Evolutionary conservation across 1,284 basidiomycete species (phyloP), one percentile per base, ranked within the genome.

Genomic region (Ceratobasidium sp.): DNA sequence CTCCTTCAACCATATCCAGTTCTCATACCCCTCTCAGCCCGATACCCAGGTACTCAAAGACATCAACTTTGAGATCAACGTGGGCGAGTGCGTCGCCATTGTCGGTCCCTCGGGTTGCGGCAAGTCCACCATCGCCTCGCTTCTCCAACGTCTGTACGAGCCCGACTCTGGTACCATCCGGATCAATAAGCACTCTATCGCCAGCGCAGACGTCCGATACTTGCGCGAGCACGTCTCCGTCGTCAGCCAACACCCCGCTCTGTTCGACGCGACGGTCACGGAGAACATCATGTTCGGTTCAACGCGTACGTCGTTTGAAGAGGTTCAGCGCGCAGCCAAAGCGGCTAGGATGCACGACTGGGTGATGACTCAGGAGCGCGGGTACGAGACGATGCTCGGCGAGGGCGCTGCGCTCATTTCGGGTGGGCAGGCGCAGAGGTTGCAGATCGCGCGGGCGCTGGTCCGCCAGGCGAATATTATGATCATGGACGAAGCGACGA

Each of bases 401-500:
- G 95, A 97, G 84, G 95, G 96, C 82, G 96, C 94, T 0, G 85
- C 89, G 20, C 88, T 96, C 65, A 90, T 99, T 76, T 97, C 95
- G 0, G 97, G 97, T 39, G 97, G 97, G 0, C 97, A 99, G 83
- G 94, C 94, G 1, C 97, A 99, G 84, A 89, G 97, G 3, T 84
- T 99, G 8, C 93, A 94, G 81, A 96, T 99, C 79, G 97, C 97
- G 0, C 89, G 97, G 1, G 96, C 96, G 0, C 88, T 99, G 17
- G 91, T 92, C n/a, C 83, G 86, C 8, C 87, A 88, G 0, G 87
- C 92, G 0, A 88, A 86, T 45, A 89, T 98, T n/a, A 86, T 98
- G 39, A 91, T 99, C 64, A 86, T 99, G 64, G 97, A 99, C 84
- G 97, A 99, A 84, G 97, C 94, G 82, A 99, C 97, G 7, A 92